Conservation (phyloP, 495 filamentous ascomycete genomes). For the Astrocystis sublimbata region DNA sequence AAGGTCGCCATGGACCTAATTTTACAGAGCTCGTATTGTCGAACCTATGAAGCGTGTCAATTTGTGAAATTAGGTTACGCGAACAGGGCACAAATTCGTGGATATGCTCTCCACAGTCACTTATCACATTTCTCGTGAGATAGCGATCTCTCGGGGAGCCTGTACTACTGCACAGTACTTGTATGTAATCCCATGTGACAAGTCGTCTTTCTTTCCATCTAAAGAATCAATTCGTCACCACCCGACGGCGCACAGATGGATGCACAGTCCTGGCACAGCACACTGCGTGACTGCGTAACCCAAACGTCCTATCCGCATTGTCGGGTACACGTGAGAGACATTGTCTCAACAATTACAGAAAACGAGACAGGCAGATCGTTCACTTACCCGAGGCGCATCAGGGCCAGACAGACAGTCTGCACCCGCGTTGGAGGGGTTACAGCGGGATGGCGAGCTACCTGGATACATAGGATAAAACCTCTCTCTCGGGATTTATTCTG, state of each 20-base stretch:
- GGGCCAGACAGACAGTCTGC: background rate
- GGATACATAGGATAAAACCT: background rate
- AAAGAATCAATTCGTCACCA: background rate
- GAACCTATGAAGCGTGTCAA: background rate
- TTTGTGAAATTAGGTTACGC: background rate
- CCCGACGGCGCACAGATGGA: conserved; percentile 7
- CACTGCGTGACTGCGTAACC: too few relatives aligned
- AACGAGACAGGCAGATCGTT: background rate
- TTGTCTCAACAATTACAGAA: background rate
- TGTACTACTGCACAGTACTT: background rate
- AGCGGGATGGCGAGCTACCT: background rate
- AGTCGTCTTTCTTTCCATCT: background rate
- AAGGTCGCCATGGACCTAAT: background rate
- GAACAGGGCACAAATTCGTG: background rate
- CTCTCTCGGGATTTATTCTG: conserved; percentile 2
- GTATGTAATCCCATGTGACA: background rate
- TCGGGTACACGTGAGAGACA: conserved; percentile 3
- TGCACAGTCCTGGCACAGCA: too few relatives aligned
- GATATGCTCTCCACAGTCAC: background rate
- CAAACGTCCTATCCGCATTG: conserved; percentile 8
- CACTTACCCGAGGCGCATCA: background rate
- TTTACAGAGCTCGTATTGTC: background rate
- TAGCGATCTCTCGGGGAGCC: background rate
- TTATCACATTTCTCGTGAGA: too few relatives aligned
- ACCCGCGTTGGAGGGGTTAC: background rate